Conservation (phyloP, 495 filamentous ascomycete genomes). For the Tuber brumale region DNA sequence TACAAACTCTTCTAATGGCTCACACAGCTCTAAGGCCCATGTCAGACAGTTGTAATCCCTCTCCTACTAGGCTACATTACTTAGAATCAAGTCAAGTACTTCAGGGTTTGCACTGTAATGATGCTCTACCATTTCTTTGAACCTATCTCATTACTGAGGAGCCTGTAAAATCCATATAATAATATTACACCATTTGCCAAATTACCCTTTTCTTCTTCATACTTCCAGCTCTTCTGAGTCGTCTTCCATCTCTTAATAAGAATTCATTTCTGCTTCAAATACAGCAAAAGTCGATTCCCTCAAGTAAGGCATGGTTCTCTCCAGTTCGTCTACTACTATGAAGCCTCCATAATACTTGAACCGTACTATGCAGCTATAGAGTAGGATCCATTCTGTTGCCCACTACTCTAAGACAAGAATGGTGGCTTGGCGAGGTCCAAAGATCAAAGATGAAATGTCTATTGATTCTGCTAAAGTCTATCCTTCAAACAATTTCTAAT, state of each 20-base stretch:
- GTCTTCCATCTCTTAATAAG: neutral
- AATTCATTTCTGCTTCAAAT: neutral
- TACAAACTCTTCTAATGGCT: slow-evolving; percentile 21
- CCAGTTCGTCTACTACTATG: neutral
- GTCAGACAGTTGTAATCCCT: slow-evolving; percentile 18
- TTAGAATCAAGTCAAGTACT: neutral
- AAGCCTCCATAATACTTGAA: neutral
- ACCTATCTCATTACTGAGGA: slow-evolving; percentile 8
- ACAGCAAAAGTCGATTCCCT: neutral
- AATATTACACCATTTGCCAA: slow-evolving; percentile 29
- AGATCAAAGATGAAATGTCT: no score
- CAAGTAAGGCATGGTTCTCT: slow-evolving; percentile 25
- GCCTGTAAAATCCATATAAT: slow-evolving; percentile 11
- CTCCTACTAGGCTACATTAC: slow-evolving; percentile 20
- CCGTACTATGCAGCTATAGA: neutral
- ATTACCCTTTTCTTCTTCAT: slow-evolving; percentile 16
- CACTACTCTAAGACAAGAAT: neutral
- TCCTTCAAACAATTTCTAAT: no score
- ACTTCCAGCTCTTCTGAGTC: neutral
- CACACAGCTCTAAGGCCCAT: slow-evolving; percentile 10
- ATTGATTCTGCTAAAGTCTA: no score
- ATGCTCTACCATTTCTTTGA: slow-evolving; percentile 8
- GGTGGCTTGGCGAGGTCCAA: slow-evolving; percentile 9
- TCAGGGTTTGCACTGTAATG: neutral
- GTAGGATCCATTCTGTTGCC: neutral